These are phyloP conservation scores for Didymella arachidicola DNA, from an alignment of 2,329 filamentous ascomycete genomes.

Conservation along the genomic window DNA sequence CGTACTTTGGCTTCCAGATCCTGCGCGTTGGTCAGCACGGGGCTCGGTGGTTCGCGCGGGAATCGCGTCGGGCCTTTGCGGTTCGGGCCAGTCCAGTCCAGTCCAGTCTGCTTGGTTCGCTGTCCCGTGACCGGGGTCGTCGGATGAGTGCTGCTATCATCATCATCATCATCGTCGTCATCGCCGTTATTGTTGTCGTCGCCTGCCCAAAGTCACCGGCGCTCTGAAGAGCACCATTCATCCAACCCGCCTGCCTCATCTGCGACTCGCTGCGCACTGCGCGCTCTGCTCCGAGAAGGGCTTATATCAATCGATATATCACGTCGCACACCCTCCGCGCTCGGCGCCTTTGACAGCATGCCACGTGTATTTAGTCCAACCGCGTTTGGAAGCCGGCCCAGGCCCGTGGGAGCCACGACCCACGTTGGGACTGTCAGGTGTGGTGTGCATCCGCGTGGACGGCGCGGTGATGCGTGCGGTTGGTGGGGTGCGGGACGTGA, in stretches of 20 bases:
- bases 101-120: not conserved
- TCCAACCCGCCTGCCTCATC: not conserved
- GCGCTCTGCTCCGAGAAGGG: constrained; percentile 16
- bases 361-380: constrained; percentile 46
- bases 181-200: too few relatives aligned
- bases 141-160: not conserved
- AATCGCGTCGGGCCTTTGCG: constrained; percentile 2
- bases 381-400: constrained; percentile 25
- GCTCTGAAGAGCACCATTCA: too few relatives aligned
- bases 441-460: constrained; percentile 1
- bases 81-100: not conserved
- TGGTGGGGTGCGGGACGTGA: constrained; percentile 23
- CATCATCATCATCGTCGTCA: too few relatives aligned
- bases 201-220: too few relatives aligned
- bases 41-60: constrained; percentile 15
- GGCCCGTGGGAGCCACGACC: constrained; percentile 13
- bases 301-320: not conserved
- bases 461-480: constrained; percentile 26
- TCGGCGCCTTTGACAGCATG: constrained; percentile 41
- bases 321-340: constrained; percentile 21
- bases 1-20: constrained; percentile 99
- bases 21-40: constrained; percentile 58
- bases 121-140: not conserved
- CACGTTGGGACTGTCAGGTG: not conserved
- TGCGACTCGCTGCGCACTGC: not conserved